Conservation (phyloP, 1,284 basidiomycete genomes). For the Bothia castanella region DNA sequence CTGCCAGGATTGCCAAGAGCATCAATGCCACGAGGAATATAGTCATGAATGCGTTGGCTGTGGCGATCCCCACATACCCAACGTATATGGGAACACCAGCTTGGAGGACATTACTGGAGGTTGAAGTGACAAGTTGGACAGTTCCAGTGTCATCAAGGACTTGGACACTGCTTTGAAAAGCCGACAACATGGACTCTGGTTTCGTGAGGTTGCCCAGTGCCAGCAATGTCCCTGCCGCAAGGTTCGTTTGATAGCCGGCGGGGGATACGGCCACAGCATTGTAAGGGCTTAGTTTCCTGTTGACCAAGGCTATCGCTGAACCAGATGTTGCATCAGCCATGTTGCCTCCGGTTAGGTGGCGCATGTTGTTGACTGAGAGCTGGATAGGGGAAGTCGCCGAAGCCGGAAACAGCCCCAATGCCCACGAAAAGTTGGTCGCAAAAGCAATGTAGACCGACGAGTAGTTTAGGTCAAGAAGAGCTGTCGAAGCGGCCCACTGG, state of each 20-base stretch:
- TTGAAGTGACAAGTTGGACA: slow-evolving; percentile 64
- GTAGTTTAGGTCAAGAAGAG: slow-evolving; percentile 82
- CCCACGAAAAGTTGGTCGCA: slow-evolving; percentile 86
- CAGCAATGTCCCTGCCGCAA: slow-evolving; percentile 10
- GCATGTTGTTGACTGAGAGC: slow-evolving; percentile 75
- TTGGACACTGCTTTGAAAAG: slow-evolving; percentile 5
- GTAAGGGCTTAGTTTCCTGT: slow-evolving; percentile 76
- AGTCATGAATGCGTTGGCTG: slow-evolving; percentile 82
- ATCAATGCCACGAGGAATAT: slow-evolving; percentile 71
- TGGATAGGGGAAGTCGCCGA: slow-evolving; percentile 60
- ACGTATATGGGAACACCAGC: slow-evolving; percentile 81
- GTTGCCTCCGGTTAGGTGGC: slow-evolving; percentile 75
- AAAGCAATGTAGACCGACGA: slow-evolving; percentile 79
- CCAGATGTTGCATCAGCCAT: slow-evolving; percentile 54
- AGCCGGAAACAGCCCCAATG: slow-evolving; percentile 75
- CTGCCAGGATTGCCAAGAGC: slow-evolving; percentile 53
- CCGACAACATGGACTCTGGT: not conserved
- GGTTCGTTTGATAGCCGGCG: slow-evolving; percentile 1
- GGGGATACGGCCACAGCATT: slow-evolving; percentile 39
- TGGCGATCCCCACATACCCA: slow-evolving; percentile 69
- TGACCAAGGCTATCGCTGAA: slow-evolving; percentile 69
- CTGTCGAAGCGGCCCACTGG: slow-evolving; percentile 77
- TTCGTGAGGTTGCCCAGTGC: slow-evolving; percentile 11
- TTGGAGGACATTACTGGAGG: slow-evolving; percentile 61
- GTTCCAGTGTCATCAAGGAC: slow-evolving; percentile 34